Conservation (phyloP, 2,329 filamentous ascomycete species). For the Fusarium mexicanum region DNA sequence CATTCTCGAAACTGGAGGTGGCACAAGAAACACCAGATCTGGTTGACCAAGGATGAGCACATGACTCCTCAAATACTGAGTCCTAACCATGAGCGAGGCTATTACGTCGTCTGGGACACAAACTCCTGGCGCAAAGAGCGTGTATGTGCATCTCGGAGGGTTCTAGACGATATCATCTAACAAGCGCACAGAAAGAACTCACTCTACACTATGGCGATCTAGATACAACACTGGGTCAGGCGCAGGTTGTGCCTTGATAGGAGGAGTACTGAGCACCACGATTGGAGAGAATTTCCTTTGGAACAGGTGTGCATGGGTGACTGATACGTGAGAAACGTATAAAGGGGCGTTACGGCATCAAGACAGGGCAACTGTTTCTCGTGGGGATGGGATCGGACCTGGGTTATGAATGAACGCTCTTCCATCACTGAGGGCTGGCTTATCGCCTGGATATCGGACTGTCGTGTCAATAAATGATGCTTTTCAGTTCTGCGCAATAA, state of each 20-base stretch:
- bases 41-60: slow-evolving; percentile 74
- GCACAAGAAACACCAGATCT: slow-evolving; percentile 73
- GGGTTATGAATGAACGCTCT: slow-evolving; percentile 46
- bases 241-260: slow-evolving; percentile 43
- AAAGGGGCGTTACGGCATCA: slow-evolving; percentile 47
- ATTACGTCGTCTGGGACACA: slow-evolving; percentile 73
- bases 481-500: slow-evolving; percentile 34
- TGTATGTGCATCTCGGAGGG: slow-evolving; percentile 54
- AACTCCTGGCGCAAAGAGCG: slow-evolving; percentile 70
- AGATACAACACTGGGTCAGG: slow-evolving; percentile 58
- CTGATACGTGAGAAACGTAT: slow-evolving; percentile 35
- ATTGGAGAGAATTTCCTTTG: slow-evolving; percentile 22
- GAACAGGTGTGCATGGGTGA: slow-evolving; percentile 26
- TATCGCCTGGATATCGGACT: slow-evolving; percentile 40
- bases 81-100: slow-evolving; percentile 69
- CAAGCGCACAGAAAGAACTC: slow-evolving; percentile 62
- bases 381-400: slow-evolving; percentile 45
- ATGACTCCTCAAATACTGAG: slow-evolving; percentile 70
- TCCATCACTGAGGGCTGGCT: slow-evolving; percentile 41
- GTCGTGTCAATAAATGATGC: slow-evolving; percentile 42
- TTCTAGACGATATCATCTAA: slow-evolving; percentile 27
- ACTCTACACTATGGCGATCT: slow-evolving; percentile 70
- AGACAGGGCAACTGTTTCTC: slow-evolving; percentile 45
- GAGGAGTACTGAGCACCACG: not conserved
- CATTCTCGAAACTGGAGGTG: slow-evolving; percentile 73